Percentiles rank a stretch among this genome's conserved stretches.
Evolutionary conservation across 306 rosid species (phyloP).

Genomic region (Clitoria ternatea): DNA sequence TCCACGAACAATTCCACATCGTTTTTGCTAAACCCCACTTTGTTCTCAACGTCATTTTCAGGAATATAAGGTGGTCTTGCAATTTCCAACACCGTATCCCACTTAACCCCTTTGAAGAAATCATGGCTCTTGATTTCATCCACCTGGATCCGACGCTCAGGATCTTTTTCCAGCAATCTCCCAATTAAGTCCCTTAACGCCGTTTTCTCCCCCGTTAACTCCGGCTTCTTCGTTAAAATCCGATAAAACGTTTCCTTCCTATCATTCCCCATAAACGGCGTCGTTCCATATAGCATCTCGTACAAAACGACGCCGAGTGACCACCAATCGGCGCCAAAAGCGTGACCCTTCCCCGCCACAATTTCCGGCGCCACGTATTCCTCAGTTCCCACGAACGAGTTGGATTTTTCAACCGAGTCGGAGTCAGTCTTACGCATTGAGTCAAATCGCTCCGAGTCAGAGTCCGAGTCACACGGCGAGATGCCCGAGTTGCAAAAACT

Average conservation of each 20-base stretch:
- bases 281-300: conserved; percentile 84
- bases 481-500: conserved; percentile 53
- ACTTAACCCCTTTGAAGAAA: conserved; percentile 56
- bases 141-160: conserved; percentile 48
- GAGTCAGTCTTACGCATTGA: conserved; percentile 8
- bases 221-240: conserved; percentile 54
- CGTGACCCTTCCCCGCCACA: conserved; percentile 65
- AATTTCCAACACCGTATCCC: conserved; percentile 56
- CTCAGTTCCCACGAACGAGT: conserved; percentile 95
- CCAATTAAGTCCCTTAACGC: conserved; percentile 64
- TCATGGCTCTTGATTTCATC: conserved; percentile 72
- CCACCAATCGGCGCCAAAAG: conserved; percentile 92
- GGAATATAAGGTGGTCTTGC: conserved; percentile 82
- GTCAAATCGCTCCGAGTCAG: not conserved
- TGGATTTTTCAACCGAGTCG: conserved; percentile 56
- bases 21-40: conserved; percentile 23
- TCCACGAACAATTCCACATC: conserved; percentile 67
- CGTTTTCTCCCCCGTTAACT: conserved; percentile 72
- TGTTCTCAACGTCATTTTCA: conserved; percentile 25
- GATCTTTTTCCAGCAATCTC: conserved; percentile 66
- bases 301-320: conserved; percentile 71
- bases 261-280: conserved; percentile 72
- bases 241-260: conserved; percentile 78
- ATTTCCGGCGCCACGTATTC: conserved; percentile 97
- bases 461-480: conserved; percentile 39